Conservation (phyloP, 331 rosid species). For the Pyracantha coccinea region DNA sequence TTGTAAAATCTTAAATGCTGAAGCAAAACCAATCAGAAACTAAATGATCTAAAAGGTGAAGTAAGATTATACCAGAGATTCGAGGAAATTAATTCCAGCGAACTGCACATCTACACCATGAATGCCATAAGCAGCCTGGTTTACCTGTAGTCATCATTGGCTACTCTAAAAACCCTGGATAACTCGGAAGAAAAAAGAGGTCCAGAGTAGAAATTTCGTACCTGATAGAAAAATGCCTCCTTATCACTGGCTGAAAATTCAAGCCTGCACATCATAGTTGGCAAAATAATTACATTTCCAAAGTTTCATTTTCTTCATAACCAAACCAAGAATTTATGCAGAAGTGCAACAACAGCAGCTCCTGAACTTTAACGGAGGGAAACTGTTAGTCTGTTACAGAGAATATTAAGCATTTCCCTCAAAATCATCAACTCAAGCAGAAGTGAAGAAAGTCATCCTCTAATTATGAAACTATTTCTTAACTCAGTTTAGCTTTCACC, state of each 20-base stretch:
- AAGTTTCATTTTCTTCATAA: not conserved
- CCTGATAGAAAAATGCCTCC: slow-evolving; percentile 80
- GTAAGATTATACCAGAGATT: slow-evolving; percentile 57
- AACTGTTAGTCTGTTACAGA: not conserved
- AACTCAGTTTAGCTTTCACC: not conserved
- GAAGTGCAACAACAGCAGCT: slow-evolving; percentile 5
- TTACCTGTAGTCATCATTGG: slow-evolving; percentile 50
- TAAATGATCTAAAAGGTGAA: not conserved
- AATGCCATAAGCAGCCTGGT: slow-evolving; percentile 68
- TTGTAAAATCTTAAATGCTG: slow-evolving; percentile 14
- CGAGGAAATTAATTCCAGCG: slow-evolving; percentile 76
- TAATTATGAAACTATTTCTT: not conserved
- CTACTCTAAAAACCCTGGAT: slow-evolving; percentile 4
- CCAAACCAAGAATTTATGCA: not conserved
- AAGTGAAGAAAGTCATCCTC: not conserved
- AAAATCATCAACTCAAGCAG: not conserved
- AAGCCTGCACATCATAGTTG: slow-evolving; percentile 47
- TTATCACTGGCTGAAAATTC: slow-evolving; percentile 63
- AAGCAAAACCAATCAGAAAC: slow-evolving; percentile 16
- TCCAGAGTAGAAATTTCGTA: slow-evolving; percentile 6
- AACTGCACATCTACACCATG: slow-evolving; percentile 83
- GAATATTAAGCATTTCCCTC: not conserved
- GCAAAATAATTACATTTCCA: not conserved
- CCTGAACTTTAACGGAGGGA: not conserved
- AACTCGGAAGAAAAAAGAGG: not conserved